These are phyloP conservation scores for Trichoderma koningiopsis DNA, from an alignment of 2,329 filamentous ascomycete genomes.

Conservation along the genomic window DNA sequence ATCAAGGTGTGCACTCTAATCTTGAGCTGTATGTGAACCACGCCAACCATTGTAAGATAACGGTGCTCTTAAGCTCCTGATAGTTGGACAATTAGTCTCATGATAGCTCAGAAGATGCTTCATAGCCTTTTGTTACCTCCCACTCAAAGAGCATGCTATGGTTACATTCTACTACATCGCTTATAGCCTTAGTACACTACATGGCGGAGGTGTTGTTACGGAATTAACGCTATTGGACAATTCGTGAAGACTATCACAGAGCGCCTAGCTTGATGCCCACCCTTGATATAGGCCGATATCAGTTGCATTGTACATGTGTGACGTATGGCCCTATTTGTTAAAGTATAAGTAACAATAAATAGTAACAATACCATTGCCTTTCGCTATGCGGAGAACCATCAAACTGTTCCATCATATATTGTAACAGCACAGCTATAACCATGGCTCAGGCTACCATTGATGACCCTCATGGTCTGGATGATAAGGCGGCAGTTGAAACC, in stretches of 20 bases:
- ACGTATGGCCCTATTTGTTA: neutral
- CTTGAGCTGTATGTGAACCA: neutral
- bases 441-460: neutral
- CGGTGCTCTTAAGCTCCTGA: neutral
- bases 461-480: neutral
- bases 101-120: neutral
- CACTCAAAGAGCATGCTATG: neutral
- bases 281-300: neutral
- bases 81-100: neutral
- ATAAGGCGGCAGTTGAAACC: neutral
- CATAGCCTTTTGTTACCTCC: neutral
- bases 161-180: conserved; percentile 5
- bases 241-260: neutral
- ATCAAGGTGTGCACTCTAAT: neutral
- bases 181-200: neutral
- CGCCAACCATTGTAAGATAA: neutral
- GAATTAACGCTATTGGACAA: neutral
- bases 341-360: neutral
- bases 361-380: neutral
- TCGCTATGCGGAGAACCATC: neutral
- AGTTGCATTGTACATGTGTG: neutral
- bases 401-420: neutral
- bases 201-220: neutral
- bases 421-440: neutral
- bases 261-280: neutral